Percentiles rank a stretch among this genome's conserved stretches.
These are phyloP conservation scores for Mycena epipterygia DNA, from an alignment of 768 basidiomycete genomes.

Conservation along the genomic window DNA sequence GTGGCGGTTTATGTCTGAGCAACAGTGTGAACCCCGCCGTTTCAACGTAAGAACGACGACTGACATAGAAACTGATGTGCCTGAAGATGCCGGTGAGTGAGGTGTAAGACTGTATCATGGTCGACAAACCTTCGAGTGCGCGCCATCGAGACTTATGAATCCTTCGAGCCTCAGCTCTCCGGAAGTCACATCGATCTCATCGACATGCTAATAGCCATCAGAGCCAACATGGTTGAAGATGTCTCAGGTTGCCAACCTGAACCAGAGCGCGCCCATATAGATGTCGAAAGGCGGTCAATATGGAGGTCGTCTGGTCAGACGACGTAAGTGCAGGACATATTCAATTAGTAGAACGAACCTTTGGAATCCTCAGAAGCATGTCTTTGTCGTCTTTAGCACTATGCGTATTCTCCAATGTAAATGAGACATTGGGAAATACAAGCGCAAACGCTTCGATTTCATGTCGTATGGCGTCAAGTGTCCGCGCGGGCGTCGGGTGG, in stretches of 20 bases:
- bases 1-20: constrained; percentile 84
- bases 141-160: constrained; percentile 87
- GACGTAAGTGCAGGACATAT: neutral
- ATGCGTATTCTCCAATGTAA: constrained; percentile 73
- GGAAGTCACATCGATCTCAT: constrained; percentile 67
- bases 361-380: constrained; percentile 71
- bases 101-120: neutral
- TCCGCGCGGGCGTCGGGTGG: constrained; percentile 70
- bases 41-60: constrained; percentile 40
- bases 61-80: constrained; percentile 90
- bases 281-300: constrained; percentile 76
- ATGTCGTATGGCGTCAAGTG: constrained; percentile 75
- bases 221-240: neutral
- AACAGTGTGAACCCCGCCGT: neutral
- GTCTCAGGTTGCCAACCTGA: constrained; percentile 62
- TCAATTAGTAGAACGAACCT: constrained; percentile 60
- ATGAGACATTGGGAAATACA: constrained; percentile 77
- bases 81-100: constrained; percentile 55
- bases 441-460: constrained; percentile 83
- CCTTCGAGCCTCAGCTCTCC: constrained; percentile 75
- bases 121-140: constrained; percentile 73
- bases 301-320: constrained; percentile 69
- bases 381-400: constrained; percentile 57
- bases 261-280: constrained; percentile 80
- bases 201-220: constrained; percentile 68